A percentile compares a stretch with the other conserved stretches of the same genome.
phyloP scores from a whole-genome alignment of 2,329 filamentous ascomycete genomes.

The Botryosphaeria dothidea region DNA sequence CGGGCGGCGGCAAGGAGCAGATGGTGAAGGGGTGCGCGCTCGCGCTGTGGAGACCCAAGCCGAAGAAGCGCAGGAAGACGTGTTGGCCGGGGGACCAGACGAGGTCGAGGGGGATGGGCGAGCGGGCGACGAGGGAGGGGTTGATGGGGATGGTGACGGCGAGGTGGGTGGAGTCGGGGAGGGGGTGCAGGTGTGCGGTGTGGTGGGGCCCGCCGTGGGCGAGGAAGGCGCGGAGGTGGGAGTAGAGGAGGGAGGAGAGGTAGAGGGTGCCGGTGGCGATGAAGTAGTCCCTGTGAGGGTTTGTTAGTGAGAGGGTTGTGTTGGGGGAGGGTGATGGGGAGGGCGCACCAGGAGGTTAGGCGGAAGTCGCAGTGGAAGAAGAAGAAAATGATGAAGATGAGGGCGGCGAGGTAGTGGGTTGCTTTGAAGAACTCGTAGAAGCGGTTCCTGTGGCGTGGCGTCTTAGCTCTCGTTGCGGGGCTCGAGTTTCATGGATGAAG shows the following conservation, averaged over 20 bases:
- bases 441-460: conserved; percentile 45
- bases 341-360: conserved; percentile 53
- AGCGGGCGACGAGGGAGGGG: conserved; percentile 24
- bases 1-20: conserved; percentile 48
- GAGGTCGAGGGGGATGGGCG: conserved; percentile 32
- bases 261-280: conserved; percentile 58
- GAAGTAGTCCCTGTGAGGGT: conserved; percentile 57
- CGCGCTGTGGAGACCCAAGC: conserved; percentile 44
- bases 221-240: conserved; percentile 50
- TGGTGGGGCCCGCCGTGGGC: conserved; percentile 52
- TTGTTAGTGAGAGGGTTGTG: neutral
- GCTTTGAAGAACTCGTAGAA: conserved; percentile 65
- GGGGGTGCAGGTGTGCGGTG: conserved; percentile 43
- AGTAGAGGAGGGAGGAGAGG: conserved; percentile 47
- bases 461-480: too few relatives aligned
- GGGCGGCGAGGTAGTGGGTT: conserved; percentile 54
- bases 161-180: conserved; percentile 44
- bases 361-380: conserved; percentile 62
- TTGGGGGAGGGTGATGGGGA: neutral
- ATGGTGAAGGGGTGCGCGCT: conserved; percentile 59
- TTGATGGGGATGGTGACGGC: conserved; percentile 45
- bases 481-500: conserved; percentile 13
- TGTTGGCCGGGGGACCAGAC: conserved; percentile 57
- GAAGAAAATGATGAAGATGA: conserved; percentile 60
- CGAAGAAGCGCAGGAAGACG: conserved; percentile 56